Base-by-base conservation (phyloP, 2,329 filamentous ascomycete species). In the Corynespora cassiicola region DNA sequence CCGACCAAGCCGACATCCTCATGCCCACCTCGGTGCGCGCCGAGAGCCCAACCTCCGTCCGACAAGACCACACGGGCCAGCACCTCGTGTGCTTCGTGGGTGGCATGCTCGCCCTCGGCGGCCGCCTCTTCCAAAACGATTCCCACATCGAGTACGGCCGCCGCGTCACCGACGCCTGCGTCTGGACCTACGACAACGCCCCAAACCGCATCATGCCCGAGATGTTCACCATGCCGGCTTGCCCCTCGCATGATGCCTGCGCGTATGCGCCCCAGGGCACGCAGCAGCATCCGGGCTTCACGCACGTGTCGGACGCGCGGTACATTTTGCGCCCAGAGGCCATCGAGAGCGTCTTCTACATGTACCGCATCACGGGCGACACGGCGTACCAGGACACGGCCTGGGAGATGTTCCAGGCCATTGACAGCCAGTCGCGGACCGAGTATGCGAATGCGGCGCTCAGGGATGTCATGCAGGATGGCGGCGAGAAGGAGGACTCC, bases 301-400 rank as follows among this genome's bases (percentile, higher is more conserved):
- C 75, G 5, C 68, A 71, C 11, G 72, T 84, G 16, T 62, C 69
- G 23, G 81, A 85, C 50, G 66, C 72, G 19, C 73, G 76, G 32
- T 87, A 86, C 60, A 76, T 85, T 22, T 71, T 87, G 12, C 76
- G 66, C 5, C 87, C 86, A 7, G 87, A 90, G 65, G 86, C 86
- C 1, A 87, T 90, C 39, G 87, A 90, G 70, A 86, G 81, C 15
- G 78, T 91, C 4, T 91, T 89, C 61, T 78, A 88, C 56, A 79
- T 90, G 73, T 88, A 85, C 61, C 79, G 86, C 35, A 72, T 87
- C 43, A 89, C 85, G 0, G 86, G 85, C 17, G 81, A 88, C 42
- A 54, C 73, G 3, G 66, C 69, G 18, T 86, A 83, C 74, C 80
- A 80, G 56, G 78, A 86, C 36, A 79, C 84, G 56, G 86, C 84